A percentile compares a stretch with the other conserved stretches of the same genome.
Conservation (phyloP, 768 basidiomycete species). For the Russula lepida region DNA sequence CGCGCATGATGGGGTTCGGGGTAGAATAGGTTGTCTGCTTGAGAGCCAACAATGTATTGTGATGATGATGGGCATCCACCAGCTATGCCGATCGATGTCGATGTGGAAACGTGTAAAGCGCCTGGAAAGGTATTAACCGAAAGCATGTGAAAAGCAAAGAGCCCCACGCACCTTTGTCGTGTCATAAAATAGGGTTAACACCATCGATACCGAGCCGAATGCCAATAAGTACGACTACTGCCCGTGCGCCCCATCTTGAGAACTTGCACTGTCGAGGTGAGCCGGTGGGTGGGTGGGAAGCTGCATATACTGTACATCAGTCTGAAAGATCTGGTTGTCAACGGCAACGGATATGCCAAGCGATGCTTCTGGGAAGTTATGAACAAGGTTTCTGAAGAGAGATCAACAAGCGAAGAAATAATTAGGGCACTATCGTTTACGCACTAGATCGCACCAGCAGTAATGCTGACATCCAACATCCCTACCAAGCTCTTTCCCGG, state of each 20-base stretch:
- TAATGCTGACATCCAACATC: too few relatives aligned
- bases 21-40: constrained; percentile 81
- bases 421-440: background rate
- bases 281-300: constrained; percentile 39
- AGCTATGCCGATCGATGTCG: constrained; percentile 93
- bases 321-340: constrained; percentile 76
- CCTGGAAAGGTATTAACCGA: constrained; percentile 35
- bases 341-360: constrained; percentile 76
- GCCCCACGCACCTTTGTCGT: constrained; percentile 54
- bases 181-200: constrained; percentile 87
- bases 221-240: constrained; percentile 81
- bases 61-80: constrained; percentile 95
- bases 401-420: background rate
- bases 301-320: constrained; percentile 79
- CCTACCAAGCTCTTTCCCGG: constrained; percentile 90
- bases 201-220: constrained; percentile 85
- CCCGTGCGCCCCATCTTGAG: constrained; percentile 64
- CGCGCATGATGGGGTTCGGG: constrained; percentile 78
- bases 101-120: constrained; percentile 87
- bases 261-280: constrained; percentile 25
- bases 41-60: constrained; percentile 94
- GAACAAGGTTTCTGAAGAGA: constrained; percentile 57
- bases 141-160: background rate
- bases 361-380: constrained; percentile 70
- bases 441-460: constrained; percentile 94